Evolutionary conservation across 2,329 filamentous ascomycete species (phyloP), one percentile per base, ranked within the genome.

Genomic region (Penicillium sp.): DNA sequence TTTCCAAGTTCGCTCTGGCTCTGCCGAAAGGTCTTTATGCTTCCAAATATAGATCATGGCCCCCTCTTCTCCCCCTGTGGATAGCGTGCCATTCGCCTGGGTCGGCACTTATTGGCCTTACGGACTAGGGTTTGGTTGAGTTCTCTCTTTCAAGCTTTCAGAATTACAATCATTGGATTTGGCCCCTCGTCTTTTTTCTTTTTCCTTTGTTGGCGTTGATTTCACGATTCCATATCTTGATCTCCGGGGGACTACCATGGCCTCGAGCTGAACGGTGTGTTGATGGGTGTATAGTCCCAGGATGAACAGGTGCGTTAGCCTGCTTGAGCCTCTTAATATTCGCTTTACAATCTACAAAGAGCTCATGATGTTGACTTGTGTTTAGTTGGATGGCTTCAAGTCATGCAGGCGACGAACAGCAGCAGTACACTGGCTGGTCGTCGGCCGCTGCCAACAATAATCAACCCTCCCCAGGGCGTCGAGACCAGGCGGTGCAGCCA

Each of bases 401-500:
- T 58, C 62, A 68, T 69, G 66, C 65, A 64, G 69, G 65, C 59
- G 69, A 72, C 62, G 70, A 71, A 58, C 67, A 66, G 67, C 67
- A 66, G 67, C 67, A 73, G 52, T 63, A 63, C 53, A 60, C 63
- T 54, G 66, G 71, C 66, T 72, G 70, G 69, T 66, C 71, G 57
- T 66, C 67, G 43, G 57, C 70, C 60, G 67, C 68, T 59, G 61
- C 62, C 52, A 63, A 58, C 57, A 59, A 66, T 55, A 72, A 70
- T 55, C 75, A 72, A 54, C 62, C 63, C 39, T 75, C 75, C 51
- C 70, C 74, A 42, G 66, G 68, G 61, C 76, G 75, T 65, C 75
- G 75, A 63, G 75, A 77, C 57, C 71, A 78, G 74, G 75, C 72
- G 44, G 65, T 73, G 58, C 72, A 75, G 63, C 77, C 75, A 50